A percentile compares a stretch with the other conserved stretches of the same genome.
Conservation (phyloP, 202 grass and related monocot species). For the Musa balbisiana region DNA sequence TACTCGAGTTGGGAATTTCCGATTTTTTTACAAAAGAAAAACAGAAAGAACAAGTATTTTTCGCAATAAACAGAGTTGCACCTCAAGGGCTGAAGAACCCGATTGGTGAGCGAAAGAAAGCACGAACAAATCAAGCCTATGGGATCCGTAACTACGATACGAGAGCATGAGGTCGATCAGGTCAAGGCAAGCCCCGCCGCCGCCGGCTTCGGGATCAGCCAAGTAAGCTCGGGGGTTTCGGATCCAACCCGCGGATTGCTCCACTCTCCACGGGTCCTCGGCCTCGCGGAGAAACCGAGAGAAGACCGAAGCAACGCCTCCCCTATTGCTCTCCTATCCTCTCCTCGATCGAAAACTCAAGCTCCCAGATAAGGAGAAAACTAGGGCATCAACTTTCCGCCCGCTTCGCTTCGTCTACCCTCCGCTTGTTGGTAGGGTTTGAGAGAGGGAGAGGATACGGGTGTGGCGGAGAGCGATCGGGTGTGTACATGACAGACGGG, state of each 20-base stretch:
- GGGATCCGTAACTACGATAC: not conserved
- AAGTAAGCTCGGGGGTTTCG: conserved; percentile 1
- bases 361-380: too few species aligned
- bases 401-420: too few species aligned
- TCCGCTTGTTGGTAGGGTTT: too few species aligned
- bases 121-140: not conserved
- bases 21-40: not conserved
- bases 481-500: too few species aligned
- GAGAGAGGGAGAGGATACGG: too few species aligned
- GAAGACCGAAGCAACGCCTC: not conserved
- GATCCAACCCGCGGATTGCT: not conserved
- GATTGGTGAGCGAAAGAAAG: not conserved
- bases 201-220: not conserved
- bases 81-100: not conserved
- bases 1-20: not conserved
- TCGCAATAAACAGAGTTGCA: not conserved
- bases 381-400: too few species aligned
- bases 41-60: not conserved
- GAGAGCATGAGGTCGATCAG: not conserved
- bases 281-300: not conserved
- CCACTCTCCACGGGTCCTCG: too few species aligned
- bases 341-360: too few species aligned
- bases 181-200: not conserved
- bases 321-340: too few species aligned
- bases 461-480: too few species aligned